phyloP scores from a whole-genome alignment of 1,284 basidiomycete genomes.

The Termitomyces sp. region DNA sequence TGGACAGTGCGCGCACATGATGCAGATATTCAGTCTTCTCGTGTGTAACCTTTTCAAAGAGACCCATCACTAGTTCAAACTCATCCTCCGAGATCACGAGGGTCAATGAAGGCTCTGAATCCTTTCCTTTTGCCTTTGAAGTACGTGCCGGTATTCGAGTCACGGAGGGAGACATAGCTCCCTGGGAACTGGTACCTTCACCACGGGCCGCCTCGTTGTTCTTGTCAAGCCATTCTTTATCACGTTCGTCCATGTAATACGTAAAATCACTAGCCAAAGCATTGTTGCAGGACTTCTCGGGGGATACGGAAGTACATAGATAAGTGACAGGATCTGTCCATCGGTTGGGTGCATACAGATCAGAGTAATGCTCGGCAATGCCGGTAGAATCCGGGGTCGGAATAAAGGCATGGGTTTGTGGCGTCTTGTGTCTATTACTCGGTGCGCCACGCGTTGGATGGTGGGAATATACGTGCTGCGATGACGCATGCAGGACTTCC shows the following conservation, averaged over 20 bases:
- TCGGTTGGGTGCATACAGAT: slow-evolving; percentile 62
- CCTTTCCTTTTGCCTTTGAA: slow-evolving; percentile 70
- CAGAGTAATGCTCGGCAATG: slow-evolving; percentile 66
- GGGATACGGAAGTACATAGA: slow-evolving; percentile 81
- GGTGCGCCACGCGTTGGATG: slow-evolving; percentile 32
- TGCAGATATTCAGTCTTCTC: slow-evolving; percentile 91
- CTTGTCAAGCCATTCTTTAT: slow-evolving; percentile 89
- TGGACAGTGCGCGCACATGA: slow-evolving; percentile 53
- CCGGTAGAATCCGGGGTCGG: slow-evolving; percentile 90
- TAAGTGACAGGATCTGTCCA: slow-evolving; percentile 81
- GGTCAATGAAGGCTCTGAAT: slow-evolving; percentile 58
- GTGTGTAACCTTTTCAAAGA: slow-evolving; percentile 90
- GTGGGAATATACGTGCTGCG: slow-evolving; percentile 44
- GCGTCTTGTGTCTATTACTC: slow-evolving; percentile 35
- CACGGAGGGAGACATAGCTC: not conserved
- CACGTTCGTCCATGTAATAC: slow-evolving; percentile 96
- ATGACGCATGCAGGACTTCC: slow-evolving; percentile 70
- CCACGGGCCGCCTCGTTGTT: slow-evolving; percentile 86
- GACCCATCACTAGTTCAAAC: slow-evolving; percentile 93
- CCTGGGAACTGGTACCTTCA: slow-evolving; percentile 64
- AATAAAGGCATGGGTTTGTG: slow-evolving; percentile 66
- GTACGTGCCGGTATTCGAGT: not conserved
- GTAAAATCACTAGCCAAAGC: slow-evolving; percentile 65
- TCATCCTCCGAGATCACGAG: slow-evolving; percentile 80
- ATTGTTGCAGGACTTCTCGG: slow-evolving; percentile 70